Conservation (phyloP, 371 early-diverging fungal species). For the Mortierella sp. region DNA sequence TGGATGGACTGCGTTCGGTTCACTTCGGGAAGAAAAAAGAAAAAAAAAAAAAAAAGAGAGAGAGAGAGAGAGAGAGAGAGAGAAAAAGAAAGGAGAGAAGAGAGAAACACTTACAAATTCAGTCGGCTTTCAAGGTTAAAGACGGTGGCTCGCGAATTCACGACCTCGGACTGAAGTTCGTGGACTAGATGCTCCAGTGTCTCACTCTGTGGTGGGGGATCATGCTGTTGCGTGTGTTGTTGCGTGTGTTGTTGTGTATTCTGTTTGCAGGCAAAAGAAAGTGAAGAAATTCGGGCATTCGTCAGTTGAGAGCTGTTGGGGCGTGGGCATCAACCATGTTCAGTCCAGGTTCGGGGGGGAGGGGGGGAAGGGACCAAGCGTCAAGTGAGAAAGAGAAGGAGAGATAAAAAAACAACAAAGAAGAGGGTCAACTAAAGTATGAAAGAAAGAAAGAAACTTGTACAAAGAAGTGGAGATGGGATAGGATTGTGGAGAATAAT, state of each 20-base stretch:
- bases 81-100: background rate
- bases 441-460: too few relatives aligned
- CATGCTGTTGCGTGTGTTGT: too few relatives aligned
- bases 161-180: conserved; percentile 37
- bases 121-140: conserved; percentile 30
- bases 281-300: too few relatives aligned
- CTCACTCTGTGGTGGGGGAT: conserved; percentile 14
- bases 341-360: background rate
- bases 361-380: conserved; percentile 1
- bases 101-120: conserved; percentile 24
- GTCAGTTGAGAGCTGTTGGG: background rate
- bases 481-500: too few relatives aligned
- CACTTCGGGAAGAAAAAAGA: background rate
- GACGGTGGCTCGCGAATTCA: conserved; percentile 36
- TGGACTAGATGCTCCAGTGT: conserved; percentile 27
- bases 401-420: background rate
- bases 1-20: background rate
- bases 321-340: conserved; percentile 3
- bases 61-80: conserved; percentile 1
- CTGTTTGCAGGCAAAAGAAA: too few relatives aligned
- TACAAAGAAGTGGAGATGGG: too few relatives aligned
- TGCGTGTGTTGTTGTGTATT: too few relatives aligned
- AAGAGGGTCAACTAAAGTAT: too few relatives aligned
- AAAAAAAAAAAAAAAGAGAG: conserved; percentile 1
- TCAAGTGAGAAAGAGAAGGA: background rate